These are phyloP conservation scores for Aspergillus carlsbadensis DNA, from an alignment of 495 filamentous ascomycete genomes.

Conservation along the genomic window DNA sequence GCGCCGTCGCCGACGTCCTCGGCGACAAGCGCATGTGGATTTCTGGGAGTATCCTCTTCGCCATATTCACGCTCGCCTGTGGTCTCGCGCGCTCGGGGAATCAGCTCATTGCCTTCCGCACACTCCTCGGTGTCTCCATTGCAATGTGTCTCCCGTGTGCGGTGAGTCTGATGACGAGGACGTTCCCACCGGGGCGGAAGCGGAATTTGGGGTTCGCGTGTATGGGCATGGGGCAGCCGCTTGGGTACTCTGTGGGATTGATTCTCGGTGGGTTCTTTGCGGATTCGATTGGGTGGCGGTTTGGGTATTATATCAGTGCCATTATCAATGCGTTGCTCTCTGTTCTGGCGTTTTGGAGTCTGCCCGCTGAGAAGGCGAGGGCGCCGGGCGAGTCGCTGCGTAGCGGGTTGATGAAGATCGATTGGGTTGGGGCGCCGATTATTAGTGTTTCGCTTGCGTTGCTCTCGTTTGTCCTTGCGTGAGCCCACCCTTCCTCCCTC, in stretches of 20 bases:
- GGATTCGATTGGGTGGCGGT: constrained; percentile 12
- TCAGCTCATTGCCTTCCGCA: constrained; percentile 52
- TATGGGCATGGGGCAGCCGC: constrained; percentile 46
- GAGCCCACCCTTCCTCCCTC: background rate
- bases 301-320: constrained; percentile 7
- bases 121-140: constrained; percentile 47
- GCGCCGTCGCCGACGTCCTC: constrained; percentile 51
- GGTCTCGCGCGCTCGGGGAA: constrained; percentile 44
- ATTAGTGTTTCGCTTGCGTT: constrained; percentile 1
- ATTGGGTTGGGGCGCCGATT: background rate
- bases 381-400: background rate
- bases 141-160: constrained; percentile 52
- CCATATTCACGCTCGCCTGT: constrained; percentile 44
- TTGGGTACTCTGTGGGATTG: constrained; percentile 55
- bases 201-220: constrained; percentile 54
- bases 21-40: constrained; percentile 46
- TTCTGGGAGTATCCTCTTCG: constrained; percentile 42
- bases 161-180: constrained; percentile 48
- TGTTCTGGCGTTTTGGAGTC: constrained; percentile 3
- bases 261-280: constrained; percentile 52
- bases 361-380: background rate
- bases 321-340: background rate
- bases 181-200: constrained; percentile 37
- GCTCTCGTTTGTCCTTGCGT: constrained; percentile 7
- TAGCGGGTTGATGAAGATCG: background rate